These are phyloP conservation scores for Macrophomina phaseolina DNA, from an alignment of 2,329 filamentous ascomycete species.

Conservation along the genomic window DNA sequence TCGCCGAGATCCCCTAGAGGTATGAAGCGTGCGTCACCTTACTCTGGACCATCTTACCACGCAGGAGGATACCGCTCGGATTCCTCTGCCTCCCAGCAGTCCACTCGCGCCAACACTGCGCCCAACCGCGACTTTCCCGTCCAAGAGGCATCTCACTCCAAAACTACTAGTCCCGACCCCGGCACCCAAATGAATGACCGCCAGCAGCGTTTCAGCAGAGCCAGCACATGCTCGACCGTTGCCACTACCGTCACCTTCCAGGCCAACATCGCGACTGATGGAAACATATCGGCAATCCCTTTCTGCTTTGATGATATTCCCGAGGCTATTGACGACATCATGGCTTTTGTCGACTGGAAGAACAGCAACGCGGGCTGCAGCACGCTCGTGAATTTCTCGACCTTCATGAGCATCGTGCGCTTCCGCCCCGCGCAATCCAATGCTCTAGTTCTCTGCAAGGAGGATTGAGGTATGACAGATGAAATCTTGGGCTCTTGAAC, in stretches of 20 bases:
- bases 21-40: neutral
- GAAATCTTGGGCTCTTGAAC: too few species aligned
- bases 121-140: neutral
- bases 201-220: neutral
- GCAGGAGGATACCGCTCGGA: neutral
- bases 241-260: neutral
- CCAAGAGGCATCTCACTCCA: neutral
- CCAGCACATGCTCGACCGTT: neutral
- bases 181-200: neutral
- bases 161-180: neutral
- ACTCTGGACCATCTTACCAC: neutral
- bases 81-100: neutral
- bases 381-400: neutral
- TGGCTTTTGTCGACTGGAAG: slow-evolving; percentile 19
- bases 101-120: neutral
- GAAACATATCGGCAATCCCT: neutral
- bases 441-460: neutral
- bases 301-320: slow-evolving; percentile 10
- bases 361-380: neutral
- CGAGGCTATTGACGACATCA: slow-evolving; percentile 1
- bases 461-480: neutral
- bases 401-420: slow-evolving; percentile 13
- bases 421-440: neutral
- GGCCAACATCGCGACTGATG: slow-evolving; percentile 1
- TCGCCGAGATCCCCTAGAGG: neutral